phyloP scores from a whole-genome alignment of 352 stramenopile species.

The Pythium insidiosum region DNA sequence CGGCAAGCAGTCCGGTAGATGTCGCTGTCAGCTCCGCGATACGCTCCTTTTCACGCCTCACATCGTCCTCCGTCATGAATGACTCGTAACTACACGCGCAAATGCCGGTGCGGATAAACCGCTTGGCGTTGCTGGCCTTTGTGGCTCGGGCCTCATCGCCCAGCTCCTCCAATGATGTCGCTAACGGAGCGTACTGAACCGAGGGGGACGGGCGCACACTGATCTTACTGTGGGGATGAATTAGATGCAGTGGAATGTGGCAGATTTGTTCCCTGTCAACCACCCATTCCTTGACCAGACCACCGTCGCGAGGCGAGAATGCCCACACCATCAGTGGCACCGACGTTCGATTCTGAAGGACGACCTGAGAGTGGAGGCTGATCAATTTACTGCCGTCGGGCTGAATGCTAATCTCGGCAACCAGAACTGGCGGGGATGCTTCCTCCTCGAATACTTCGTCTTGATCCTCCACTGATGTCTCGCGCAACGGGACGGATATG shows the following conservation, averaged over 20 bases:
- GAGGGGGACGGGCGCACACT: conserved; percentile 79
- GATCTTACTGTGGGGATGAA: conserved; percentile 84
- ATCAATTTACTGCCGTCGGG: conserved; percentile 85
- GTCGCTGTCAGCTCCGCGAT: conserved; percentile 29
- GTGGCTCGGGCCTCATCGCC: conserved; percentile 58
- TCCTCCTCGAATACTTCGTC: conserved; percentile 40
- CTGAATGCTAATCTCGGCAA: conserved; percentile 84
- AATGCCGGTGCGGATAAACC: conserved; percentile 70
- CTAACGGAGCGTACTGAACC: conserved; percentile 77
- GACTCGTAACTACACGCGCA: conserved; percentile 80
- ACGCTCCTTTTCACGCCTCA: conserved; percentile 25
- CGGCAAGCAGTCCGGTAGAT: conserved; percentile 42
- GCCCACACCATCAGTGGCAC: conserved; percentile 85
- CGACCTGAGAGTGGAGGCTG: conserved; percentile 80
- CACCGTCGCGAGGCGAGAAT: conserved; percentile 76
- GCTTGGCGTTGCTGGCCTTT: conserved; percentile 70
- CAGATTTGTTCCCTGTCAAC: conserved; percentile 79
- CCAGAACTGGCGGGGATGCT: conserved; percentile 55
- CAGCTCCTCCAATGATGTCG: conserved; percentile 74
- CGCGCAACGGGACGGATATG: conserved; percentile 68
- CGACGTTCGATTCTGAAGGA: conserved; percentile 81
- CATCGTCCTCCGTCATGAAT: conserved; percentile 63
- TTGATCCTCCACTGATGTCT: conserved; percentile 28
- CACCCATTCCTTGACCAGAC: conserved; percentile 60
- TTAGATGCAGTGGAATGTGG: conserved; percentile 75